Evolutionary conservation across 768 basidiomycete species (phyloP).

Genomic region (Tephrocybe rancida): DNA sequence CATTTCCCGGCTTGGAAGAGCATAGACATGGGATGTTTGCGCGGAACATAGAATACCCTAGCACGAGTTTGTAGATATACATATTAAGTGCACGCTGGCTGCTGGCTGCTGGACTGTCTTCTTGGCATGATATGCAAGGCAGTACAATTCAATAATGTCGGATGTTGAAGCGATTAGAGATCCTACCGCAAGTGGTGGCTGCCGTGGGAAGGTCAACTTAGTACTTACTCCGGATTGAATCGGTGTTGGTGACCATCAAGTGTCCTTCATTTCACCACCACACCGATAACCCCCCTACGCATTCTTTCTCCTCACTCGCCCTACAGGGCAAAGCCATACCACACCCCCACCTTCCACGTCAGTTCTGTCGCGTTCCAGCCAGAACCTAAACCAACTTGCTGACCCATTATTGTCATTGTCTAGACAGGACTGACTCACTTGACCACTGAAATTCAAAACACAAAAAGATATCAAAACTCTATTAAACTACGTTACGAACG

Average conservation of each 20-base stretch:
- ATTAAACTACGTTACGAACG: conserved; percentile 68
- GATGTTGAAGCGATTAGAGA: neutral
- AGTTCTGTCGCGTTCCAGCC: conserved; percentile 1
- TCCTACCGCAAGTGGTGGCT: neutral
- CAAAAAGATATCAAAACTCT: conserved; percentile 53
- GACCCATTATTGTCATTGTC: conserved; percentile 6
- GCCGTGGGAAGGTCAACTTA: conserved; percentile 41
- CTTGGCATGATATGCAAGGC: conserved; percentile 10
- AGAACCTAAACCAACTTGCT: neutral
- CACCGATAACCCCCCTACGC: conserved; percentile 45
- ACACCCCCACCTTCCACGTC: conserved; percentile 18
- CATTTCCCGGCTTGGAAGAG: conserved; percentile 62
- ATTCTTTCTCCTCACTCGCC: conserved; percentile 78
- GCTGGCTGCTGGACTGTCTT: neutral
- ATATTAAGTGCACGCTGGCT: conserved; percentile 7
- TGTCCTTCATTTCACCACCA: conserved; percentile 51
- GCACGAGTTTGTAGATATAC: conserved; percentile 7
- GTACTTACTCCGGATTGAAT: conserved; percentile 27
- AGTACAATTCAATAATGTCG: conserved; percentile 3
- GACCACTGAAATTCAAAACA: conserved; percentile 33
- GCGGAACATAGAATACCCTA: conserved; percentile 13
- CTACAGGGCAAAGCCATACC: conserved; percentile 78
- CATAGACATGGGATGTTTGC: conserved; percentile 11
- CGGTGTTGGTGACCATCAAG: conserved; percentile 38
- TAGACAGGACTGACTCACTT: conserved; percentile 33